Conservation (phyloP, 768 basidiomycete genomes). For the Tricholomella constricta region DNA sequence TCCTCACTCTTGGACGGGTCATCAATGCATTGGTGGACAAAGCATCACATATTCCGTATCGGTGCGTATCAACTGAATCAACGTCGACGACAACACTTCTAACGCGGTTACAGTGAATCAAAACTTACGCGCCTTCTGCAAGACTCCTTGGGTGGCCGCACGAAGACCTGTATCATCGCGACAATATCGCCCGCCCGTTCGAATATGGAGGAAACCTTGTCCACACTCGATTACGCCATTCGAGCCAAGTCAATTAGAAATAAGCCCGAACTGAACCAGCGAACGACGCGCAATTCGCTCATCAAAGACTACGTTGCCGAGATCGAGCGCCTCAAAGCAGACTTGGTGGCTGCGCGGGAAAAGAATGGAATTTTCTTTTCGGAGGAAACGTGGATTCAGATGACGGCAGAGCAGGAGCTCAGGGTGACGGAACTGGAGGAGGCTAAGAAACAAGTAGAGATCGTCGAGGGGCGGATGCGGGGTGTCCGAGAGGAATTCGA, state of each 20-base stretch:
- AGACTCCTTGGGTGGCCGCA: conserved; percentile 97
- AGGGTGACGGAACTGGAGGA: conserved; percentile 79
- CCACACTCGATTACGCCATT: conserved; percentile 95
- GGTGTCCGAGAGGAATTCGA: conserved; percentile 89
- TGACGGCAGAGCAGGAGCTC: conserved; percentile 75
- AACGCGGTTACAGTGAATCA: conserved; percentile 66
- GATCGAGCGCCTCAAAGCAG: conserved; percentile 90
- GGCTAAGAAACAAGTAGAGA: conserved; percentile 78
- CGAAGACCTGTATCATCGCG: conserved; percentile 97
- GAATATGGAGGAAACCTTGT: conserved; percentile 96
- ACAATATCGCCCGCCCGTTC: conserved; percentile 93
- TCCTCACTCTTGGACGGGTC: conserved; percentile 94
- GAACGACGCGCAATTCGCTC: conserved; percentile 89
- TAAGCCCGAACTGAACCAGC: conserved; percentile 93
- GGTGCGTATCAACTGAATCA: conserved; percentile 45
- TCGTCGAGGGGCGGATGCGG: conserved; percentile 80
- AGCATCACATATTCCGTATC: conserved; percentile 90
- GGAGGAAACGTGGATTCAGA: conserved; percentile 86
- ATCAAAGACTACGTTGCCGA: conserved; percentile 93
- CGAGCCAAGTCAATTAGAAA: conserved; percentile 95
- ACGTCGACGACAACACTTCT: background rate
- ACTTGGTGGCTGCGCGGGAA: conserved; percentile 88
- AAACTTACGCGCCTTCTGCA: conserved; percentile 96
- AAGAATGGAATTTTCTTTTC: conserved; percentile 97
- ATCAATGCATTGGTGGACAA: conserved; percentile 96